Evolutionary conservation across 2,329 filamentous ascomycete genomes (phyloP).

Genomic region (Thielaviopsis ethacetica): DNA sequence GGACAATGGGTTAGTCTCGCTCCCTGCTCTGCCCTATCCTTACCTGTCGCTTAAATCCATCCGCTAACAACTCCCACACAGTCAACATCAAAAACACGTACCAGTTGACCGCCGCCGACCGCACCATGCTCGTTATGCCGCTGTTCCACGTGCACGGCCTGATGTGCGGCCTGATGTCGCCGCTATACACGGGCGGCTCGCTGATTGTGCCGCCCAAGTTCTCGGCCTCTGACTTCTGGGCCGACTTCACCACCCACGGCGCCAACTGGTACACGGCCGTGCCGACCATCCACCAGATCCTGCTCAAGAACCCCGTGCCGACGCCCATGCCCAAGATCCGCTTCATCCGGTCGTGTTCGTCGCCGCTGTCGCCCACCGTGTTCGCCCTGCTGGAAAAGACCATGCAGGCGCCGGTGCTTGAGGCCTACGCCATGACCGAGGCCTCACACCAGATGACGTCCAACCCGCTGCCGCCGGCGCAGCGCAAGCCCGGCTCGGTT

Average conservation of each 20-base stretch:
- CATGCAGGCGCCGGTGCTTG: constrained; percentile 65
- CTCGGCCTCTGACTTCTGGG: constrained; percentile 72
- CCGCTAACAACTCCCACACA: constrained; percentile 16
- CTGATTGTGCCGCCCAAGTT: constrained; percentile 66
- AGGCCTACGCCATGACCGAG: constrained; percentile 89
- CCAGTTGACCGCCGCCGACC: constrained; percentile 49
- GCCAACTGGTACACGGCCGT: constrained; percentile 90
- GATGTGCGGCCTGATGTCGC: constrained; percentile 64
- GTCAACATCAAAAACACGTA: constrained; percentile 69
- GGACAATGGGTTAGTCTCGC: constrained; percentile 50
- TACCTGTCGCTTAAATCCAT: constrained; percentile 7
- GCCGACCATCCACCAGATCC: constrained; percentile 83
- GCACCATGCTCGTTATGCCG: constrained; percentile 79
- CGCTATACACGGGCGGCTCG: constrained; percentile 59
- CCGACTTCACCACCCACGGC: constrained; percentile 52
- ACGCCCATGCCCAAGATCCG: constrained; percentile 55
- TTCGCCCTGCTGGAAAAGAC: constrained; percentile 64
- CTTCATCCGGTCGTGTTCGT: constrained; percentile 69
- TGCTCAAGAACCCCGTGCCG: constrained; percentile 58
- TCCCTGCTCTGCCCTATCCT: neutral
- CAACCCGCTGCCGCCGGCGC: constrained; percentile 51
- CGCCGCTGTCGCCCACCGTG: constrained; percentile 63
- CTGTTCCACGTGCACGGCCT: constrained; percentile 86
- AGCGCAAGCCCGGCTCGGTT: constrained; percentile 67
- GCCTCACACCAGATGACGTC: constrained; percentile 76